phyloP scores from a whole-genome alignment of 768 basidiomycete genomes.

The Dendrothele bispora region DNA sequence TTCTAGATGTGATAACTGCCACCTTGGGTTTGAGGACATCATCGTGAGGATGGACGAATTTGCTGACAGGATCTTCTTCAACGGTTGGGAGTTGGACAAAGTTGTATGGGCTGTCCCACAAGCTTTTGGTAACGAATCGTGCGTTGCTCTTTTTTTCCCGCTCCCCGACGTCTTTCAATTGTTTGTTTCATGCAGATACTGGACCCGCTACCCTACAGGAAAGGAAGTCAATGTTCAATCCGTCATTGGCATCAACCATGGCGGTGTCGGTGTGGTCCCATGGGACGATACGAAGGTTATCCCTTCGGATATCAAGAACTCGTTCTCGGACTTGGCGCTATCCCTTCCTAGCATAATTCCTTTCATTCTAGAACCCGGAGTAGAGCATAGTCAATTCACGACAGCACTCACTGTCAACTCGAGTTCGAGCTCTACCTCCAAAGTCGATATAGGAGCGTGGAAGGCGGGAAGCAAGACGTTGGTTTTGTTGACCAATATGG shows the following conservation, averaged over 20 bases:
- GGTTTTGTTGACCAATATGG: conserved; percentile 52
- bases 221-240: conserved; percentile 67
- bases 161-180: background rate
- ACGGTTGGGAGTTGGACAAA: conserved; percentile 69
- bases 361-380: conserved; percentile 44
- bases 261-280: conserved; percentile 57
- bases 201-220: conserved; percentile 56
- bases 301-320: conserved; percentile 48
- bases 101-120: conserved; percentile 82
- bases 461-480: conserved; percentile 38
- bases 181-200: background rate
- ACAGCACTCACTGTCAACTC: too few species aligned
- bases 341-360: conserved; percentile 43
- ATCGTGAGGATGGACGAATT: conserved; percentile 68
- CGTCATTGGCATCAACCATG: conserved; percentile 70
- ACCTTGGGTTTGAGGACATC: conserved; percentile 71
- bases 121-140: conserved; percentile 67
- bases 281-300: conserved; percentile 62
- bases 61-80: conserved; percentile 52
- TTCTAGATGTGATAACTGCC: conserved; percentile 56
- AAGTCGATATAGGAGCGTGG: conserved; percentile 57
- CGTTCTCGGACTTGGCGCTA: conserved; percentile 48
- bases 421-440: too few species aligned
- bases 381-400: conserved; percentile 40
- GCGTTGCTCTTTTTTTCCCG: conserved; percentile 10